A percentile compares a stretch with the other conserved stretches of the same genome.
phyloP scores from a whole-genome alignment of 2,329 filamentous ascomycete genomes.

The Apiospora hydei region DNA sequence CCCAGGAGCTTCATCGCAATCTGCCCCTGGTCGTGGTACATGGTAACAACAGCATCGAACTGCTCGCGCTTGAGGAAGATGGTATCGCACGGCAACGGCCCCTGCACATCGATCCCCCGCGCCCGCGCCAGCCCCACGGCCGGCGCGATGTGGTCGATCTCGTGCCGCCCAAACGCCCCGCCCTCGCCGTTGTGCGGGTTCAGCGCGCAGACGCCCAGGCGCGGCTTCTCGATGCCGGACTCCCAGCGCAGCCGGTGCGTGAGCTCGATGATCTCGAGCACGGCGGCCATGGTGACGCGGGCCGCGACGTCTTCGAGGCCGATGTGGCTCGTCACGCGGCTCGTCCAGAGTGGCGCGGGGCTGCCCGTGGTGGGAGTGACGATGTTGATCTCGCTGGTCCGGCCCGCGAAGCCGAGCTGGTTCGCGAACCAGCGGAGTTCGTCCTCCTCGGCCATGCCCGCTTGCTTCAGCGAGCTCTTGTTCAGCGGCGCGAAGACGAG shows the following conservation, averaged over 20 bases:
- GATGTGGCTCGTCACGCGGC: conserved; percentile 43
- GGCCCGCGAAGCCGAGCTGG: conserved; percentile 32
- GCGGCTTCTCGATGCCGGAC: conserved; percentile 40
- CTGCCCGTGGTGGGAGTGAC: neutral
- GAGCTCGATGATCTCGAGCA: conserved; percentile 38
- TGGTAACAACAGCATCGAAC: conserved; percentile 45
- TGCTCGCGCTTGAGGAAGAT: conserved; percentile 43
- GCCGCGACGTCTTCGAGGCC: conserved; percentile 40
- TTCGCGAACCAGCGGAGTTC: conserved; percentile 46
- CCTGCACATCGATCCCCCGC: conserved; percentile 40
- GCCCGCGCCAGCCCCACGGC: conserved; percentile 37
- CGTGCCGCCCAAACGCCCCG: conserved; percentile 42
- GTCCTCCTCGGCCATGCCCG: conserved; percentile 45
- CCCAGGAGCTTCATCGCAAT: conserved; percentile 45
- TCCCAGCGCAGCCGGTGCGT: conserved; percentile 41
- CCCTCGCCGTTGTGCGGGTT: conserved; percentile 46
- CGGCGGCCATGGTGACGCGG: conserved; percentile 38
- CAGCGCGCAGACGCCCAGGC: conserved; percentile 43
- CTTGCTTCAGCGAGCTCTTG: conserved; percentile 43
- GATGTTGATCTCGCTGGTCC: conserved; percentile 45
- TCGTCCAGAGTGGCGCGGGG: conserved; percentile 38
- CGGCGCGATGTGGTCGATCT: conserved; percentile 43
- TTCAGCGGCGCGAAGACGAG: conserved; percentile 45
- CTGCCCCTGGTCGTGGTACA: conserved; percentile 48
- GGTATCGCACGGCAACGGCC: conserved; percentile 44